Evolutionary conservation across 257 asterid species (phyloP), one percentile per base, ranked within the genome.

Genomic region (Marsdenia floribunda): DNA sequence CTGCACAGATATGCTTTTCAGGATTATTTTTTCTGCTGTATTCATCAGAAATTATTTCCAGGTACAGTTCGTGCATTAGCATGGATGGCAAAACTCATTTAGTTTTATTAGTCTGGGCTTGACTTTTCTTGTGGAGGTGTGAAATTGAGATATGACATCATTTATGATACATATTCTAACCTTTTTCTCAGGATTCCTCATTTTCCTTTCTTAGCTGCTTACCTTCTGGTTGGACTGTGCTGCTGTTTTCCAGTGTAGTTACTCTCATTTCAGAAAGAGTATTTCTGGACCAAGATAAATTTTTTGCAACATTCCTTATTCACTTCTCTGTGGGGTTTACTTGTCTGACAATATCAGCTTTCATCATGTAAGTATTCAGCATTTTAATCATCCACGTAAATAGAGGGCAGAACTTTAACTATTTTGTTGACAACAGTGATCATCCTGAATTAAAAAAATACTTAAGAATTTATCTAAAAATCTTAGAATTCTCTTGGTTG

Each of bases 21-120:
- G 98, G 86, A 91, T 95, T 64, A 52, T 83, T 53, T 95, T 90
- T 80, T 95, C 98, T 9, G 93, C 90, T 55, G 70, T 84, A 64
- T 95, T 91, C 89, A 92, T 95, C 87, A 84, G 84, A 76, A 83
- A 85, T 61, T 91, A 86, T 85, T 92, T 95, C 85, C 83, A 92
- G 98, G 99, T 95, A 88, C 29, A 46, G 68, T 70, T 37, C 71
- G 29, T 46, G 53, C 72, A 37, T 47, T 66, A 38, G 16, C 16
- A 19, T 66, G 29, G 52, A 21, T 26, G 1, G 29, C 44, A 66
- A n/a, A 38, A 66, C 7, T 38, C 52, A 38, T 38, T 65, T 19
- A 33, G 21, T 38, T 8, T 49, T 38, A 55, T 1, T 57, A 12
- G 9, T 58, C 74, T 57, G 64, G 63, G 22, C 21, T 50, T 68